Conservation (phyloP, 1,284 basidiomycete genomes). For the Papiliotrema flavescens region DNA sequence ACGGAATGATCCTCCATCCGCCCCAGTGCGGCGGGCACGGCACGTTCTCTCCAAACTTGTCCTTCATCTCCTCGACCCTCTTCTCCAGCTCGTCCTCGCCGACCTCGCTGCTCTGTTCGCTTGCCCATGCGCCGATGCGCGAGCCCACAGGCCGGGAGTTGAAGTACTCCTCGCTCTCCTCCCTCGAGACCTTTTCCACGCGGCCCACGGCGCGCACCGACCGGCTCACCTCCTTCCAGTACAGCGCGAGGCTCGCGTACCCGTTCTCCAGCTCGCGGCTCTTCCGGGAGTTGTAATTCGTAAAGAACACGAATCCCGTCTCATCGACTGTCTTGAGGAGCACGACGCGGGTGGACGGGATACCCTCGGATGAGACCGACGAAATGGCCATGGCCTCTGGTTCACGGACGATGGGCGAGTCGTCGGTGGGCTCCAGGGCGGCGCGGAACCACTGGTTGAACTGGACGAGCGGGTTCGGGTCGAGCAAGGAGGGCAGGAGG, state of each 20-base stretch:
- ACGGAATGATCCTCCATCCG: conserved; percentile 87
- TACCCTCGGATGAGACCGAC: conserved; percentile 65
- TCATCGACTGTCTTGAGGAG: conserved; percentile 85
- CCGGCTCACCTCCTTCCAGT: conserved; percentile 82
- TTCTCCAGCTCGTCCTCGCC: conserved; percentile 65
- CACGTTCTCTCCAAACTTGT: conserved; percentile 58
- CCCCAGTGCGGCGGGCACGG: conserved; percentile 93
- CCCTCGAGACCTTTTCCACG: conserved; percentile 68
- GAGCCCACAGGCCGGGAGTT: conserved; percentile 76
- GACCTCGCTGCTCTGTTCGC: conserved; percentile 76
- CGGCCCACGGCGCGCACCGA: conserved; percentile 81
- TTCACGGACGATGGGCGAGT: conserved; percentile 59
- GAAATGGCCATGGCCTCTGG: conserved; percentile 85
- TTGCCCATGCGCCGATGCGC: conserved; percentile 87
- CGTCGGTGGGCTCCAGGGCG: conserved; percentile 47
- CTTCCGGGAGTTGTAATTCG: conserved; percentile 93
- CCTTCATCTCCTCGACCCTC: conserved; percentile 60
- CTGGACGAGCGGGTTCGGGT: conserved; percentile 69
- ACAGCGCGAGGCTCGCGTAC: conserved; percentile 77
- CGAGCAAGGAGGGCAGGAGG: conserved; percentile 59
- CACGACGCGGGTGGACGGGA: conserved; percentile 84
- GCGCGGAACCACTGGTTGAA: conserved; percentile 80
- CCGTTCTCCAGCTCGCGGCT: conserved; percentile 77
- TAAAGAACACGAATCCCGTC: conserved; percentile 89
- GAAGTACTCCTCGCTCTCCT: conserved; percentile 82